Evolutionary conservation across 2,329 filamentous ascomycete species (phyloP), one percentile per base, ranked within the genome.

Genomic region (Fusarium palustre): DNA sequence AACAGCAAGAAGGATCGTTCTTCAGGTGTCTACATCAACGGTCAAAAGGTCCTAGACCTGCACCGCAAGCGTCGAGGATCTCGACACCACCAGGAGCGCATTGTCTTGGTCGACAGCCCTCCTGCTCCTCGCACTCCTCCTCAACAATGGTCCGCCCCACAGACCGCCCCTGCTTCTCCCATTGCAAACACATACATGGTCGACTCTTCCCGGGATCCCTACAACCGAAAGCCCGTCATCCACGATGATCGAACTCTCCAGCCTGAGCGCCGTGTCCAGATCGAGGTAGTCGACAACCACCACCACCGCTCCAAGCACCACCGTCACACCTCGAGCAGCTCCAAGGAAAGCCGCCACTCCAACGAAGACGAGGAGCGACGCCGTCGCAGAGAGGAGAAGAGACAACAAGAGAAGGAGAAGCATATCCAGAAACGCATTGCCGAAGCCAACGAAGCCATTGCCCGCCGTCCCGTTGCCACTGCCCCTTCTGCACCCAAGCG

Each of bases 61-160:
- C 74, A 76, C 67, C 77, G 75, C 60, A 72, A 76, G 55, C 66
- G 57, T 41, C 72, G 74, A 48, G 65, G 78, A 43, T 69, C 68
- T 41, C 78, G 77, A 43, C 64, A 48, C 59, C 64, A 48, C 59
- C 77, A 78, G 50, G 83, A 86, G 64, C 81, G 83, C 58, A 77
- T 82, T 55, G 70, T 83, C 56, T 78, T 86, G 58, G 78, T 83
- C 53, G 81, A 85, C 62, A 78, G 78, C 66, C 82, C 82, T 5
- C 80, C 83, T 15, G 81, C 81, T 11, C 81, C 83, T 36, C 79
- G 81, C 58, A 83, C 83, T 30, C 82, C 84, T 28, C 82, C 84
- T n/a, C 82, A 80, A 65, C 72, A 75, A 34, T 82, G 78, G 71
- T 69, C 65, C 55, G 76, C 77, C 20, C 79, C 82, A 7, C 79